Conservation (phyloP, 2,329 filamentous ascomycete species). For the Trichoderma atrobrunneum region DNA sequence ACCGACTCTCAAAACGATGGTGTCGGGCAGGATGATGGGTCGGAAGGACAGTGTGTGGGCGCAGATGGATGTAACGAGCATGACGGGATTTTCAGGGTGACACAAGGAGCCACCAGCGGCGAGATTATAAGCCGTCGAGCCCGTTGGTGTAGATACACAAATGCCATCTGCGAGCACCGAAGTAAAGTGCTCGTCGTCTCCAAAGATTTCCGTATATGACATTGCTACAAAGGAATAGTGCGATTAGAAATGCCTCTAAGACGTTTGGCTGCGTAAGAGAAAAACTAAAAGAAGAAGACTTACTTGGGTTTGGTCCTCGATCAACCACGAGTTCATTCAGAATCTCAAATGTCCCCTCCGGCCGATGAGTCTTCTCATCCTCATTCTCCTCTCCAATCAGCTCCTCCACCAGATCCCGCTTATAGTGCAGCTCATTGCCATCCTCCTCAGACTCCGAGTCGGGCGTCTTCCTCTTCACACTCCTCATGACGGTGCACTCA, state of each 20-base stretch:
- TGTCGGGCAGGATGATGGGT: conserved; percentile 95
- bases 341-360: conserved; percentile 83
- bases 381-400: conserved; percentile 82
- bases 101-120: conserved; percentile 93
- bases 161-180: conserved; percentile 90
- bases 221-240: conserved; percentile 58
- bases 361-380: conserved; percentile 78
- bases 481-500: conserved; percentile 90
- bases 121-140: conserved; percentile 92
- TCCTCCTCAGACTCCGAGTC: conserved; percentile 33
- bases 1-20: conserved; percentile 86
- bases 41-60: conserved; percentile 93
- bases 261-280: no score
- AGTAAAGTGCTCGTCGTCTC: conserved; percentile 93
- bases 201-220: conserved; percentile 88
- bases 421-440: conserved; percentile 38
- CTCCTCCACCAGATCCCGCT: conserved; percentile 79
- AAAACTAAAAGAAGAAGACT: no score
- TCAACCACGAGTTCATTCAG: conserved; percentile 97
- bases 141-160: conserved; percentile 90
- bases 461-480: conserved; percentile 46
- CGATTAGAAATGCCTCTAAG: background rate
- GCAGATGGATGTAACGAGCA: conserved; percentile 90
- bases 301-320: conserved; percentile 86
- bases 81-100: conserved; percentile 94